Evolutionary conservation across 2,329 filamentous ascomycete genomes (phyloP), one percentile per base, ranked within the genome.

Genomic region (Penicillium verrucosum): DNA sequence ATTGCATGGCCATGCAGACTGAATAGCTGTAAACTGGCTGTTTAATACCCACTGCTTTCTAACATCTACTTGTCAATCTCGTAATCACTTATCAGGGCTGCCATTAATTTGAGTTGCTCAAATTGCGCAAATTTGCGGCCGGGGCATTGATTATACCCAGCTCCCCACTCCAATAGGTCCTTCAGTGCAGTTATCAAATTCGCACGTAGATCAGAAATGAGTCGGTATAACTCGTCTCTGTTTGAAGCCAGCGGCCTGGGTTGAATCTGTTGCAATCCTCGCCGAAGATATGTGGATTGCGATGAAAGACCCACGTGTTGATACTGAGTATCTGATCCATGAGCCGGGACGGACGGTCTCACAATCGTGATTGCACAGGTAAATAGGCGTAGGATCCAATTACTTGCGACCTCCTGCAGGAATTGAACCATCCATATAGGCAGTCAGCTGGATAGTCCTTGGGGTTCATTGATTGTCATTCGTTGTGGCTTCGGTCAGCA

Each of bases 71-170:
- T 67, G 60, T 66, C 56, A 42, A 76, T 62, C 1, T 73, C 68
- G 49, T 68, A 75, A 42, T 75, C 70, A 9, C 69, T 60, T 2
- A 73, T 41, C 9, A 75, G 44, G 4, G 68, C 72, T 2, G 71
- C 65, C 2, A 66, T 52, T n/a, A 72, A 58, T 58, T 77, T 76
- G 21, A 60, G 65, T 6, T 75, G 55, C 60, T 77, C 69, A 34
- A 76, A 59, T 42, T 70, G 66, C 9, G 72, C 73, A 5, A 76
- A 63, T 40, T 75, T 68, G 18, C 68, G 68, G 0, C 74, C 74
- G 18, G 70, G 68, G 46, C 73, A 77, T 41, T 65, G 62, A 25
- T 68, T 70, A 40, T 75, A 75, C 8, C 75, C 73, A 5, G 69
- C 69, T 23, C 73, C 73, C 59, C 73, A 77, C 56, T 67, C 12